phyloP scores from a whole-genome alignment of 75 land plant genomes.

The Gnetum montanum region DNA sequence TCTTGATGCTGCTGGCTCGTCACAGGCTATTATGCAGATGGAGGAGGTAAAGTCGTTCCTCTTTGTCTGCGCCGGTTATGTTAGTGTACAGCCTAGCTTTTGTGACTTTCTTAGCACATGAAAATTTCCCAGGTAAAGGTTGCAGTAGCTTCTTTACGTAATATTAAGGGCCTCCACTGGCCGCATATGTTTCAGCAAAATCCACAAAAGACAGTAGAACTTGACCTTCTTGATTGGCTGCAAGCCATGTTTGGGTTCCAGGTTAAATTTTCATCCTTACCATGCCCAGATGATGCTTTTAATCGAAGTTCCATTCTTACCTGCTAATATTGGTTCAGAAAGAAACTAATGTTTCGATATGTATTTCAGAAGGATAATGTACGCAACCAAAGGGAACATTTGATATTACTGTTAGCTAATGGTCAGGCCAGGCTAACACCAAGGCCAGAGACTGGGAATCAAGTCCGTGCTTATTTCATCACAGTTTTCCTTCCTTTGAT shows the following conservation, averaged over 20 bases:
- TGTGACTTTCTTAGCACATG: too few relatives aligned
- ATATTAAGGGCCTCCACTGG: conserved; percentile 68
- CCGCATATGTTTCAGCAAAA: conserved; percentile 44
- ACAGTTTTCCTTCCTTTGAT: not conserved
- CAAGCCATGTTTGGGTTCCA: conserved; percentile 97
- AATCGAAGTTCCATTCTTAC: not conserved
- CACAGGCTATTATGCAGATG: conserved; percentile 73
- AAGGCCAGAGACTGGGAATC: conserved; percentile 72
- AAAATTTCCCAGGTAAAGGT: conserved; percentile 60
- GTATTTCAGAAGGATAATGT: conserved; percentile 93
- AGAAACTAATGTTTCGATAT: too few relatives aligned
- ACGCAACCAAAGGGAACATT: conserved; percentile 88
- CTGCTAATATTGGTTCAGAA: too few relatives aligned
- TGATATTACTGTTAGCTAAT: conserved; percentile 87
- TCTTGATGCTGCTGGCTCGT: conserved; percentile 87
- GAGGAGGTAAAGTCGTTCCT: conserved; percentile 25
- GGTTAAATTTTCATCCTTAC: conserved; percentile 21
- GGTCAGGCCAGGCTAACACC: conserved; percentile 68
- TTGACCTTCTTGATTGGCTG: conserved; percentile 93
- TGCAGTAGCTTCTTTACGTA: conserved; percentile 69
- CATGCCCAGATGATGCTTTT: not conserved
- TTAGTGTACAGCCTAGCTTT: too few relatives aligned
- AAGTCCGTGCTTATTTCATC: conserved; percentile 29
- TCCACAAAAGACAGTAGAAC: conserved; percentile 54
- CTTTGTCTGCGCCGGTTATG: too few relatives aligned